phyloP scores from a whole-genome alignment of 768 basidiomycete genomes.

The Pulveroboletus ravenelii region DNA sequence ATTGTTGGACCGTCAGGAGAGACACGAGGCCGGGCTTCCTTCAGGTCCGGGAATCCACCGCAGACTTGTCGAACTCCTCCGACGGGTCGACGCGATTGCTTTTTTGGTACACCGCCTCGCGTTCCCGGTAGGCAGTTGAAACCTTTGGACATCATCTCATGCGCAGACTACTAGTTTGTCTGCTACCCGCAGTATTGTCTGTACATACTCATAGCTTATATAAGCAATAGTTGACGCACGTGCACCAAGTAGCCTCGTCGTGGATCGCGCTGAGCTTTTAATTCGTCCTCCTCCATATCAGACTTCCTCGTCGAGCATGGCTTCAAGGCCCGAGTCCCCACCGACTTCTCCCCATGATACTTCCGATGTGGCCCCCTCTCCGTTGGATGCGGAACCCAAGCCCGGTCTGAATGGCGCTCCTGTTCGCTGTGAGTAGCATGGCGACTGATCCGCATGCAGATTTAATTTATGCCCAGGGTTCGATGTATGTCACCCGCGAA shows the following conservation, averaged over 20 bases:
- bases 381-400: constrained; percentile 55
- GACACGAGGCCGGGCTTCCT: neutral
- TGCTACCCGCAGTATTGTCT: too few species aligned
- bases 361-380: constrained; percentile 49
- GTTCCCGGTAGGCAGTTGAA: too few species aligned
- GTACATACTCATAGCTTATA: too few species aligned
- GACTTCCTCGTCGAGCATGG: constrained; percentile 11
- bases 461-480: constrained; percentile 52
- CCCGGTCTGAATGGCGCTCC: constrained; percentile 73
- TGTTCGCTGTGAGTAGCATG: constrained; percentile 65
- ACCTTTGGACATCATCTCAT: too few species aligned
- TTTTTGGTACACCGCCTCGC: too few species aligned
- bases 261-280: neutral
- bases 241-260: too few species aligned
- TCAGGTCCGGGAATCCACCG: neutral
- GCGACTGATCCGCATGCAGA: neutral
- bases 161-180: too few species aligned
- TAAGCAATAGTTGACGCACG: too few species aligned
- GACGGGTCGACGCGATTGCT: neutral
- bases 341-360: constrained; percentile 52
- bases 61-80: neutral
- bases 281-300: neutral
- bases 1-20: neutral
- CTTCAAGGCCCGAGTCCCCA: constrained; percentile 25
- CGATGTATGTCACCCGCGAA: constrained; percentile 54